Percentiles rank a stretch among this genome's conserved stretches.
Evolutionary conservation across 1,284 basidiomycete genomes (phyloP).

Genomic region (Sutorius eximius): DNA sequence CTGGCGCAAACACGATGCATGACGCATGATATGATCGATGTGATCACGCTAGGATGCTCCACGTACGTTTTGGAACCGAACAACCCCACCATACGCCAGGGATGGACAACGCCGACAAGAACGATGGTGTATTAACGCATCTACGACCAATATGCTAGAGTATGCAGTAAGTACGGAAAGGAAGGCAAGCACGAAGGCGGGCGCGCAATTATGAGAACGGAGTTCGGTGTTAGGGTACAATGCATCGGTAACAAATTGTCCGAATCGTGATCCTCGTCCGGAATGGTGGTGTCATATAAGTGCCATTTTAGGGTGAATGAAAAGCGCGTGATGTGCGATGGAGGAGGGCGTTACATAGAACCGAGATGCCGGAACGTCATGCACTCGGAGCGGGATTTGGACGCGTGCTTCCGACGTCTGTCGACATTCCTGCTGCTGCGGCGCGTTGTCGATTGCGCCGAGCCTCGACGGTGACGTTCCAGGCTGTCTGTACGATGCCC

Average conservation of each 20-base stretch:
- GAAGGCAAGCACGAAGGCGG: slow-evolving; percentile 1
- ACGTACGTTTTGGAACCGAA: background rate
- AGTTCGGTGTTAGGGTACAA: slow-evolving; percentile 13
- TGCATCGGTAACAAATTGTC: background rate
- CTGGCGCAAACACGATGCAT: background rate
- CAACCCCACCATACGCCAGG: background rate
- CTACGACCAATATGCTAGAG: slow-evolving; percentile 18
- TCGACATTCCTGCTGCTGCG: slow-evolving; percentile 11
- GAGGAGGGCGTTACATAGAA: slow-evolving; percentile 1
- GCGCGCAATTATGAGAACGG: slow-evolving; percentile 23
- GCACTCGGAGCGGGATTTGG: slow-evolving; percentile 8
- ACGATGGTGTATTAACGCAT: slow-evolving; percentile 22
- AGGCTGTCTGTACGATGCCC: slow-evolving; percentile 40
- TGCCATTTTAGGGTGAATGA: slow-evolving; percentile 23
- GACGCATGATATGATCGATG: too few species aligned
- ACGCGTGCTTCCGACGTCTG: slow-evolving; percentile 9
- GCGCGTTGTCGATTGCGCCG: slow-evolving; percentile 31
- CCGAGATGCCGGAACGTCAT: slow-evolving; percentile 19
- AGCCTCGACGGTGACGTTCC: slow-evolving; percentile 46
- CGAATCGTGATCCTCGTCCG: slow-evolving; percentile 33
- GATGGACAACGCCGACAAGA: background rate
- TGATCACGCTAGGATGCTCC: too few species aligned
- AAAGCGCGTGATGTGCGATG: slow-evolving; percentile 23
- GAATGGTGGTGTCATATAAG: slow-evolving; percentile 23
- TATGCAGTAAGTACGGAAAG: slow-evolving; percentile 2